Base-by-base conservation (phyloP, 2,329 filamentous ascomycete genomes). In the Paraphoma chrysanthemicola region DNA sequence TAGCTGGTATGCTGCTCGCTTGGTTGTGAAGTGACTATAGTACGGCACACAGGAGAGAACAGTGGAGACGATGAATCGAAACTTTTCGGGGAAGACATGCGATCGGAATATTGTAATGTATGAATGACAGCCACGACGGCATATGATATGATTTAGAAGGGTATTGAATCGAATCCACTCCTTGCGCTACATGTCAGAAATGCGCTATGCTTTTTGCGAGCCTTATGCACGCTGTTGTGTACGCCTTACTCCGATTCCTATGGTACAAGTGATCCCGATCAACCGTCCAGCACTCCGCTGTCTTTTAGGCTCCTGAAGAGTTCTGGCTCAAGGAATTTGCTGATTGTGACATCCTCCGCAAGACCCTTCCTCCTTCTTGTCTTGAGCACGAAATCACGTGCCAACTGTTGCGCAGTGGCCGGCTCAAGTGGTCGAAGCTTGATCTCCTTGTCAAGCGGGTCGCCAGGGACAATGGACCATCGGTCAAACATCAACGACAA, bases 381-480 rank as follows among this genome's bases (percentile, higher is more conserved):
- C 86, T 99, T 99, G 60, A 98, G 85, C 51, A 98, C 93, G 78
- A 99, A 98, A 77, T 99, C 95, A 59, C 95, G 85, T 1, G 95
- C 95, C 47, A 93, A 96, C 18, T 91, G 93, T 81, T 96, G 92
- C 49, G 92, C 91, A 51, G 86, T 86, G 1, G 95, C 95, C 61
- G 93, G 92, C 77, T 98, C 93, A 62, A 99, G 82, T 5, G 93
- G 92, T 48, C 91, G 84, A 53, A 95, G 81, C 64, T 92, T 87
- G 60, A 96, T 88, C 59, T 93, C 90, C 71, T 89, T 90, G 77
- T 99, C 95, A 33, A 99, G 84, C 41, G 95, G 95, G 77, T 99
- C 95, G 53, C 95, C 95, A 1, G 95, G 95, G 1, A 99, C 94
- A 59, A 98, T 92, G 71, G 86, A 93, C 95, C 95, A 99, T 63